Conservation (phyloP, 2,329 filamentous ascomycete species). For the Penicillium sp. region DNA sequence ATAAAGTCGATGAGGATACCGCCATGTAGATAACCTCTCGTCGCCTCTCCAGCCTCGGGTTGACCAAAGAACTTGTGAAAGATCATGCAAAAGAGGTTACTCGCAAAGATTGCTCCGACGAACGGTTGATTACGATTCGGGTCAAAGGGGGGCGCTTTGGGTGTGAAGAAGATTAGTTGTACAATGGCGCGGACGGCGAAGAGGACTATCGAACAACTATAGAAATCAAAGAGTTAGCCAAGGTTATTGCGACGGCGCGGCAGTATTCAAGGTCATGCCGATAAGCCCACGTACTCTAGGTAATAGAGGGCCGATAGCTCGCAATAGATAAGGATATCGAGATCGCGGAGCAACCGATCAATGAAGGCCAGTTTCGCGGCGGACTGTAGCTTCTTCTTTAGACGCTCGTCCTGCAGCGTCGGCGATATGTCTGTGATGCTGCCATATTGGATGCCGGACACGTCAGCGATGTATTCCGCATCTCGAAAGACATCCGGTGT, state of each 20-base stretch:
- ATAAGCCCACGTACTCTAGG: constrained; percentile 58
- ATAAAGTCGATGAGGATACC: constrained; percentile 69
- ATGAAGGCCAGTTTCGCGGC: constrained; percentile 54
- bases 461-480: constrained; percentile 53
- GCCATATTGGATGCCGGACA: constrained; percentile 45
- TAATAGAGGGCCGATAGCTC: constrained; percentile 67
- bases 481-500: constrained; percentile 51
- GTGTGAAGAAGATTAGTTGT: constrained; percentile 64
- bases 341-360: constrained; percentile 60
- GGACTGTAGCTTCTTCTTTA: constrained; percentile 40
- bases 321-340: constrained; percentile 66
- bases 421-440: constrained; percentile 27
- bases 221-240: not conserved
- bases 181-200: constrained; percentile 60
- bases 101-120: constrained; percentile 58
- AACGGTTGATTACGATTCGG: constrained; percentile 58
- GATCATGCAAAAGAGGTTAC: constrained; percentile 61
- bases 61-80: constrained; percentile 60
- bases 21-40: constrained; percentile 63
- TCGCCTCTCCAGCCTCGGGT: constrained; percentile 57
- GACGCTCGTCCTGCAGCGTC: constrained; percentile 31
- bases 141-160: constrained; percentile 59
- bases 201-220: constrained; percentile 63
- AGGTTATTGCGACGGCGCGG: not conserved
- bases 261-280: not conserved